Evolutionary conservation across 2,329 filamentous ascomycete species (phyloP).

Genomic region (Xylaria sp.): DNA sequence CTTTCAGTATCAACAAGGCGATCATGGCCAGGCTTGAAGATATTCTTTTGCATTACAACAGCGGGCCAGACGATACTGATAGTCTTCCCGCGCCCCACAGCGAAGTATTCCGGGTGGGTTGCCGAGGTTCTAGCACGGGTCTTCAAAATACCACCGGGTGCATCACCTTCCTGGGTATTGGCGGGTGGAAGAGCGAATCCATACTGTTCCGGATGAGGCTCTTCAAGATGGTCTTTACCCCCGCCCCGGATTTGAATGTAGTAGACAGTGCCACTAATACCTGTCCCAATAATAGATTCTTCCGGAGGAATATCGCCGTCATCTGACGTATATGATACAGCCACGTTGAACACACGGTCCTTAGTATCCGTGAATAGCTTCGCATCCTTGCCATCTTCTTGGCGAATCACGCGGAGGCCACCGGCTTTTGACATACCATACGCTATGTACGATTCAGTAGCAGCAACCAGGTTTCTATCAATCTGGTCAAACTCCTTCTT

Average conservation of each 20-base stretch:
- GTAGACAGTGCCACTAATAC: slow-evolving; percentile 95
- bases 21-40: slow-evolving; percentile 68
- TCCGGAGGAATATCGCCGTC: slow-evolving; percentile 63
- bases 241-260: slow-evolving; percentile 83
- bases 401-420: slow-evolving; percentile 89
- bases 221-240: slow-evolving; percentile 79
- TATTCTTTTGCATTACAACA: slow-evolving; percentile 65
- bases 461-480: slow-evolving; percentile 89
- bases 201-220: slow-evolving; percentile 79
- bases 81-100: slow-evolving; percentile 91
- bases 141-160: slow-evolving; percentile 90
- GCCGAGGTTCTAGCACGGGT: slow-evolving; percentile 91
- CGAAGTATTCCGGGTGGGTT: slow-evolving; percentile 90
- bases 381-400: slow-evolving; percentile 89
- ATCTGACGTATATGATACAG: slow-evolving; percentile 73
- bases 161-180: slow-evolving; percentile 84
- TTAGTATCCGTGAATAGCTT: slow-evolving; percentile 90
- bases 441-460: slow-evolving; percentile 88
- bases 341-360: slow-evolving; percentile 94
- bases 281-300: slow-evolving; percentile 89
- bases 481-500: slow-evolving; percentile 99
- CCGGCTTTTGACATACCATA: slow-evolving; percentile 94
- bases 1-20: slow-evolving; percentile 83
- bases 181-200: slow-evolving; percentile 90
- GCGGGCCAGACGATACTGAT: slow-evolving; percentile 86